Base-by-base conservation (phyloP, 2,329 filamentous ascomycete genomes). In the Leptodontidium sp. region DNA sequence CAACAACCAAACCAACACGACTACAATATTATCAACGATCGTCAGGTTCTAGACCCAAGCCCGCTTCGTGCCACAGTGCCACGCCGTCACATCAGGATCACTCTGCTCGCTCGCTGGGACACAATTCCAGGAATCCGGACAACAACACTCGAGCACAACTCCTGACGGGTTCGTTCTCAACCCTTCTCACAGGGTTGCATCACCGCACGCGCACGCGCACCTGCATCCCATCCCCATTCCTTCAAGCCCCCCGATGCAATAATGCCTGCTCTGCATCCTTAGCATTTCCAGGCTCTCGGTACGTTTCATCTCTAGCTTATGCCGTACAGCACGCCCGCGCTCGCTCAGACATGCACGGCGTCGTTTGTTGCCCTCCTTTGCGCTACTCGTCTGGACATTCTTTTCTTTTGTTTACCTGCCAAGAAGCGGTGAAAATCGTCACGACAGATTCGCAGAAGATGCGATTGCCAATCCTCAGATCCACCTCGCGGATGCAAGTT, bases 211-310 rank as follows among this genome's bases (percentile, higher is more conserved):
- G 26, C 58, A 32, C 38, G 40, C 43, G 40, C 58, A 61, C 17
- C 26, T 49, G 59, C 43, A 47, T n/a, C 35, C 53, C 32, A 29
- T 35, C 24, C 26, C 24, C 29, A 4, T 15, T 43, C 32, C 35
- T 59, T 59, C 45, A 40, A 32, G 29, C 17, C 43, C 21, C 35
- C 49, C 35, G 61, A 61, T 69, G 67, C 67, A 62, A 62, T 32
- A 21, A 66, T 66, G 63, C 67, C 63, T 58, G 38, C 40, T 63
- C 6, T 68, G 68, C 40, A 68, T 47, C 50, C 21, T 40, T 63
- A 65, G 55, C 40, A 32, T 40, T 53, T 53, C 65, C 70, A 70
- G 59, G 21, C 26, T 35, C 24, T 67, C 61, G 70, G 70, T 71
- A 68, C 52, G 70, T 71, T 71, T 71, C 64, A 67, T 32, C 45